phyloP scores from a whole-genome alignment of 106 monocot genomes.

The Gastrodia elata region DNA sequence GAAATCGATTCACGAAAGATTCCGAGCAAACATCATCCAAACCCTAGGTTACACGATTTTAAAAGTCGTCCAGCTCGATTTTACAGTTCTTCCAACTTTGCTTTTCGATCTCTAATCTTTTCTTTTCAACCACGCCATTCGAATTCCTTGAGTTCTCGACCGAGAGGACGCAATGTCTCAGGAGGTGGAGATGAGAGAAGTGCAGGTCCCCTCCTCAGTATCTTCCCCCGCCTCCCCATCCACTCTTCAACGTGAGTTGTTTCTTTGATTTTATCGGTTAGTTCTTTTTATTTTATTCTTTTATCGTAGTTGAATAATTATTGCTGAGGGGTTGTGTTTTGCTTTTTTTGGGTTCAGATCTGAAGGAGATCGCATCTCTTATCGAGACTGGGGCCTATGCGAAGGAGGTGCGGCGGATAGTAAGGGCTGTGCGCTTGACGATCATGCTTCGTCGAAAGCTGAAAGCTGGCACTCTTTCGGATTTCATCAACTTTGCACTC shows the following conservation, averaged over 20 bases:
- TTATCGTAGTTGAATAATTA: neutral
- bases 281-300: neutral
- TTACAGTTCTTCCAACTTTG: neutral
- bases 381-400: slow-evolving; percentile 71
- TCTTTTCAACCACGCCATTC: neutral
- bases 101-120: neutral
- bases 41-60: neutral
- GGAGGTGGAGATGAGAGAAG: slow-evolving; percentile 60
- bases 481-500: slow-evolving; percentile 47
- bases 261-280: neutral
- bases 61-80: neutral
- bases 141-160: neutral
- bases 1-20: neutral
- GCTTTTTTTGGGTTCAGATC: slow-evolving; percentile 30
- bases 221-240: slow-evolving; percentile 15
- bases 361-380: slow-evolving; percentile 81
- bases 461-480: slow-evolving; percentile 21
- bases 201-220: slow-evolving; percentile 12
- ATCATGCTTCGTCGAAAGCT: slow-evolving; percentile 66
- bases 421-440: slow-evolving; percentile 81
- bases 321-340: neutral
- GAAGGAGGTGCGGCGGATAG: slow-evolving; percentile 86
- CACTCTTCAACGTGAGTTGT: slow-evolving; percentile 34
- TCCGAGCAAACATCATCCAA: neutral
- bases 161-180: slow-evolving; percentile 13